Percentiles rank a stretch among this genome's conserved stretches.
Conservation (phyloP, 2,329 filamentous ascomycete genomes). For the Xylaria sp. region DNA sequence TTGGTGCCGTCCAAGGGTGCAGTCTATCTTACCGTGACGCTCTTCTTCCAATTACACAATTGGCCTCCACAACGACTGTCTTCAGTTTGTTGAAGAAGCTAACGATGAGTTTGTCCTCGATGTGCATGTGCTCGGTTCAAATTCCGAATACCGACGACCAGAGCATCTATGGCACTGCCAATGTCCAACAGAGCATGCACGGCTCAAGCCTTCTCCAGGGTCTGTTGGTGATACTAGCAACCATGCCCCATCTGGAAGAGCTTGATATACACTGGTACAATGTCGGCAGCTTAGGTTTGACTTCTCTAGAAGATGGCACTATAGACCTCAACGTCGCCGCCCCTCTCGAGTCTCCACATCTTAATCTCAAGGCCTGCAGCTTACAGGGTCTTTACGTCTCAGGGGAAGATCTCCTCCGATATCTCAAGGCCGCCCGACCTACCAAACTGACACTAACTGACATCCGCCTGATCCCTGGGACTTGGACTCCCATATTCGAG, state of each 20-base stretch:
- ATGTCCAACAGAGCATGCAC: neutral
- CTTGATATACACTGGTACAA: constrained; percentile 22
- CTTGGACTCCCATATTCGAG: constrained; percentile 3
- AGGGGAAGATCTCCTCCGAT: constrained; percentile 1
- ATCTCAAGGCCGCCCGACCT: constrained; percentile 2
- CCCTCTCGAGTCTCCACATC: neutral
- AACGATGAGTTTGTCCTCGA: neutral
- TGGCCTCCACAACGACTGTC: neutral
- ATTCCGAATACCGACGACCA: neutral
- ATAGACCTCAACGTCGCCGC: neutral
- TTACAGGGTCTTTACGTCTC: constrained; percentile 1
- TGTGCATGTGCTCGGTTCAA: neutral
- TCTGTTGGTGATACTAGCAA: neutral
- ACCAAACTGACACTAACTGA: neutral
- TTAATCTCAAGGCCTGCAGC: neutral
- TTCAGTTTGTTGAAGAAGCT: neutral
- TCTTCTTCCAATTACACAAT: neutral
- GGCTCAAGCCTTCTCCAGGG: neutral
- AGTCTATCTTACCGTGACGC: constrained; percentile 6
- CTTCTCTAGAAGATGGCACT: too few species aligned
- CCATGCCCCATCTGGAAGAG: constrained; percentile 10
- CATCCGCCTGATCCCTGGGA: neutral
- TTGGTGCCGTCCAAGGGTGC: neutral
- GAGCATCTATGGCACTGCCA: neutral
- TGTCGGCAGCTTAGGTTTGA: neutral